Percentiles rank a stretch among this genome's conserved stretches.
Conservation (phyloP, 1,139 yeast species). For the Arxiozyma heterogenica region DNA sequence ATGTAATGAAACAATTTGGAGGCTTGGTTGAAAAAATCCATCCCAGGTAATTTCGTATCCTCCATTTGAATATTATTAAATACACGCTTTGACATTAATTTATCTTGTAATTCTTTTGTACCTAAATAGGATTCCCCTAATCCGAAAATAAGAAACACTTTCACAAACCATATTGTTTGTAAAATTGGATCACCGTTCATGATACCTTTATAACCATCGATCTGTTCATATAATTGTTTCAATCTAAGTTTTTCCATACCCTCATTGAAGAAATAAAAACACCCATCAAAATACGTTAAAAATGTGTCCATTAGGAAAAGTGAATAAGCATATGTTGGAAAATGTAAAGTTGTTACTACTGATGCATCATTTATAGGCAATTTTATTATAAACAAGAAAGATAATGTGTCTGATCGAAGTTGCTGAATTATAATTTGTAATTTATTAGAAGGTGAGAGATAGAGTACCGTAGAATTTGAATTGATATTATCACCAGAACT, state of each 20-base stretch:
- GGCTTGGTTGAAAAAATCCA: conserved; percentile 68
- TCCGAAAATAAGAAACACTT: conserved; percentile 64
- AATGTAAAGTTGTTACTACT: background rate
- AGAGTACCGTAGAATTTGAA: background rate
- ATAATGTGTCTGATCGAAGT: background rate
- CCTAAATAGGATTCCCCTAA: conserved; percentile 82
- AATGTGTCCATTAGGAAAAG: conserved; percentile 67
- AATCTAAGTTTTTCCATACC: conserved; percentile 62
- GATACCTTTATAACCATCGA: background rate
- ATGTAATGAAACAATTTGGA: conserved; percentile 66
- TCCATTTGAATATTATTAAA: background rate
- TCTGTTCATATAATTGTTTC: conserved; percentile 45
- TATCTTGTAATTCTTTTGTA: conserved; percentile 45
- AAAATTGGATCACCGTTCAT: conserved; percentile 43
- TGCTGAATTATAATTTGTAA: background rate
- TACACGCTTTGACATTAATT: conserved; percentile 14
- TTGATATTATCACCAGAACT: background rate
- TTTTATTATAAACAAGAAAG: background rate
- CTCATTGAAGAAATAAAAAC: conserved; percentile 79
- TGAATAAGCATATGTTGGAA: conserved; percentile 69
- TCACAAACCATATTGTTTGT: conserved; percentile 76
- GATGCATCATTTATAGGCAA: background rate
- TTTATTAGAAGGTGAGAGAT: background rate
- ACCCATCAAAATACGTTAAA: conserved; percentile 71
- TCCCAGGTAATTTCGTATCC: conserved; percentile 54